A percentile compares a stretch with the other conserved stretches of the same genome.
These are phyloP conservation scores for Fomitiporia mediterranea DNA, from an alignment of 1,284 basidiomycete species.

Conservation along the genomic window DNA sequence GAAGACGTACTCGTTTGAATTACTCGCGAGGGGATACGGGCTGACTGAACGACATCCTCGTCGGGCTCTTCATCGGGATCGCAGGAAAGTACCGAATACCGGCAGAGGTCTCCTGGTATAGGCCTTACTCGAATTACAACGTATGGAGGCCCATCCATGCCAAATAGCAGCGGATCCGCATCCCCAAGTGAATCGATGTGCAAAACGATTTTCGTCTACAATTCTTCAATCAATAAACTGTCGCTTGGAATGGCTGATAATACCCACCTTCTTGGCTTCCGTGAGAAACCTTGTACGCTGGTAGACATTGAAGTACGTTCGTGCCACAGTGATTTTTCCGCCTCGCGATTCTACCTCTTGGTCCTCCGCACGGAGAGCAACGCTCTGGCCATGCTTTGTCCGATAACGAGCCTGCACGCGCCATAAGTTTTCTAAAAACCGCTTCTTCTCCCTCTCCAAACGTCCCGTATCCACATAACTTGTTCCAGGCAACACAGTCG, in stretches of 20 bases:
- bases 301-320: conserved; percentile 83
- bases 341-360: conserved; percentile 62
- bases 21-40: conserved; percentile 65
- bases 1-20: conserved; percentile 67
- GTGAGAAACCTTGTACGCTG: conserved; percentile 70
- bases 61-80: conserved; percentile 68
- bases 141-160: conserved; percentile 61
- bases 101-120: conserved; percentile 75
- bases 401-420: conserved; percentile 75
- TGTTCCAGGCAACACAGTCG: conserved; percentile 68
- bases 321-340: conserved; percentile 60
- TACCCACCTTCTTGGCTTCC: conserved; percentile 68
- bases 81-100: conserved; percentile 68
- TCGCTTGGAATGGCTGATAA: background rate
- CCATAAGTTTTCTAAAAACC: conserved; percentile 88
- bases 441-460: conserved; percentile 62
- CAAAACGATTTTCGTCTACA: conserved; percentile 80
- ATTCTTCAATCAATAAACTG: background rate
- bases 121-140: conserved; percentile 75
- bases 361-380: conserved; percentile 66
- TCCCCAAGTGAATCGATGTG: conserved; percentile 74
- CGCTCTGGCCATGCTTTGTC: conserved; percentile 61
- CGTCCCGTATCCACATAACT: conserved; percentile 59
- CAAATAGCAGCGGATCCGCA: conserved; percentile 73
- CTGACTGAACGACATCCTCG: conserved; percentile 79